A percentile compares a stretch with the other conserved stretches of the same genome.
Evolutionary conservation across 2,329 filamentous ascomycete species (phyloP).

Genomic region (Ophiostoma australiae): DNA sequence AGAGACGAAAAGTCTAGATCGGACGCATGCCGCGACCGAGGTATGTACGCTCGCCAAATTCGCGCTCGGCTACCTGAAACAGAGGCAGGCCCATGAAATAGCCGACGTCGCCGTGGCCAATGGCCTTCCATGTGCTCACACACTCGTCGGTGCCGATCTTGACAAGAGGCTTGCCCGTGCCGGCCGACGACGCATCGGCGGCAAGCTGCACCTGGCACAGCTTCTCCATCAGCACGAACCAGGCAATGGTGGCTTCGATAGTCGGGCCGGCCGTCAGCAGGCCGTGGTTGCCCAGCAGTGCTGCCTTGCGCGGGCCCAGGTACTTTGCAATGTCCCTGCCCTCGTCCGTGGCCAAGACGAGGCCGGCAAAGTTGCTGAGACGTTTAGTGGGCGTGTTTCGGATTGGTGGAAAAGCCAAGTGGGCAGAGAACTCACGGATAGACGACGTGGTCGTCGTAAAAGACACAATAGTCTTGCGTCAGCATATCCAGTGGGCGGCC

Average conservation of each 20-base stretch:
- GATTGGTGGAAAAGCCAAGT: too few species aligned
- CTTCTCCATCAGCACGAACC: slow-evolving; percentile 59
- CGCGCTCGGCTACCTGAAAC: slow-evolving; percentile 30
- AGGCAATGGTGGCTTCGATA: slow-evolving; percentile 58
- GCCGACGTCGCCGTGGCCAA: slow-evolving; percentile 25
- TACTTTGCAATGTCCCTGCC: slow-evolving; percentile 47
- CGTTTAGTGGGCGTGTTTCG: not conserved
- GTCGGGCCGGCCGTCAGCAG: slow-evolving; percentile 56
- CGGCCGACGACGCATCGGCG: slow-evolving; percentile 55
- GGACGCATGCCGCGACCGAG: slow-evolving; percentile 27
- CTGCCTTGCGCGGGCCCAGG: slow-evolving; percentile 43
- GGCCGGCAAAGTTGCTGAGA: slow-evolving; percentile 48
- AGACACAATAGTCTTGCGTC: slow-evolving; percentile 51
- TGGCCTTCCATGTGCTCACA: slow-evolving; percentile 27
- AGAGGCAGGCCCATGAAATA: slow-evolving; percentile 30
- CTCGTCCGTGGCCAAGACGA: slow-evolving; percentile 54
- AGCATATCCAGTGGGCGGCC: slow-evolving; percentile 55
- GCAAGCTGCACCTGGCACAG: slow-evolving; percentile 62
- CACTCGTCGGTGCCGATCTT: slow-evolving; percentile 37
- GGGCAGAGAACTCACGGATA: slow-evolving; percentile 36
- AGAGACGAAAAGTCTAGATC: not conserved
- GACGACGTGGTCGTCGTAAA: slow-evolving; percentile 53
- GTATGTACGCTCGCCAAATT: slow-evolving; percentile 30
- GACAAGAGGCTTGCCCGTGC: slow-evolving; percentile 35
- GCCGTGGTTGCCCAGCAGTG: slow-evolving; percentile 58